Evolutionary conservation across 805 yeast genomes (phyloP), one percentile per base, ranked within the genome.

Genomic region (Ogataea ramenticola): DNA sequence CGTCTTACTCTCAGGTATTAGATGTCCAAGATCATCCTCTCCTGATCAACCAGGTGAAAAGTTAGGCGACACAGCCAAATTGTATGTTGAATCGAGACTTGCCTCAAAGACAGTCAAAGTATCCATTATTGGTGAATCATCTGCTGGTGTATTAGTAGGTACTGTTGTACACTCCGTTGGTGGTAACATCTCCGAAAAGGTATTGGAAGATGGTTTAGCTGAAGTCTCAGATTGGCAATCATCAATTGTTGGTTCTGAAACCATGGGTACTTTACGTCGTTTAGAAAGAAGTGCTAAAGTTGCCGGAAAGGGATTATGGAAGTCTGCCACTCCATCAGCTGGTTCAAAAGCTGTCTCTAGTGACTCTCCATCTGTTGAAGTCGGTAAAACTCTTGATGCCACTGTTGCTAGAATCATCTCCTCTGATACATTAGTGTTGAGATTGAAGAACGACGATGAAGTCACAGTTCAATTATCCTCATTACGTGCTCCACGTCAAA

Each of bases 181-280:
- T 16, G 95, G 95, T n/a, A 80, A 80, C 48, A 80, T 86, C 53
- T 78, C 83, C 46, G 84, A 79, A 50, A 75, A 77, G 49, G 65
- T 87, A 45, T 70, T 87, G 46, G 77, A 74, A 45, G 71, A 70
- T 44, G 96, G 96, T 11, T 69, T 82, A 27, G 95, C 83, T 12
- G 80, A 79, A 50, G 79, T 86, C 40, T 75, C 80, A 22, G 95
- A 87, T 59, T 82, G 91, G 88, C 96, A 88, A 58, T 77, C 88
- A 1, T 57, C 74, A 14, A 53, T 78, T 36, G 66, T 87, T 45
- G 96, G 96, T 5, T 66, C 88, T 11, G 64, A 70, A 37, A 67
- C 68, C 21, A 85, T 87, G 89, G 52, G 72, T 2, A 57, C 59
- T 31, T 70, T 85, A 43, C 75, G 95, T 56, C 73, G 69, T 46